Percentiles rank a stretch among this genome's conserved stretches.
These are phyloP conservation scores for Monosporozyma siamensis DNA, from an alignment of 805 yeast species.

Conservation along the genomic window DNA sequence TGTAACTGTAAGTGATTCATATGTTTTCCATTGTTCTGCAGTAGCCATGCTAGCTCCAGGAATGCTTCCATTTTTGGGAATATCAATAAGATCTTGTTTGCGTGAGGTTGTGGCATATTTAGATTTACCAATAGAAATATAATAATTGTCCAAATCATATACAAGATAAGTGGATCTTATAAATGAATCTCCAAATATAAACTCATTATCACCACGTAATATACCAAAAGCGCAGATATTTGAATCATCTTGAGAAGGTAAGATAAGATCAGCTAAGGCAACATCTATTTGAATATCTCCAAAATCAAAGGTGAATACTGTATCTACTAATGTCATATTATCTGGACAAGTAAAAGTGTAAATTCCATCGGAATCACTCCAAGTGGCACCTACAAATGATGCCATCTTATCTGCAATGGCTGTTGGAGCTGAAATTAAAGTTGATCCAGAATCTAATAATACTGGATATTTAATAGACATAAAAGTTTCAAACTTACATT, in stretches of 20 bases:
- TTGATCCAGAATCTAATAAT: conserved; percentile 51
- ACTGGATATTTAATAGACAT: conserved; percentile 29
- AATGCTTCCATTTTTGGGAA: conserved; percentile 31
- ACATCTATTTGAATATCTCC: conserved; percentile 48
- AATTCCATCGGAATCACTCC: conserved; percentile 29
- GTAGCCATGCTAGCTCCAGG: conserved; percentile 47
- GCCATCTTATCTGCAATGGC: conserved; percentile 25
- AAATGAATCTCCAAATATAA: conserved; percentile 46
- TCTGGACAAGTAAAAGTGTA: conserved; percentile 36
- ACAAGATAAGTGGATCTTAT: conserved; percentile 45
- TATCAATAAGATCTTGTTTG: conserved; percentile 37
- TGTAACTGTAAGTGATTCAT: conserved; percentile 11
- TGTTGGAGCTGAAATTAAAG: conserved; percentile 39
- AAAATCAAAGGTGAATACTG: conserved; percentile 36
- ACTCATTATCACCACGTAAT: conserved; percentile 26
- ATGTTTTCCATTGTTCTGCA: conserved; percentile 15
- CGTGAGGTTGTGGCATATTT: conserved; percentile 15
- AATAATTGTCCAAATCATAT: conserved; percentile 41
- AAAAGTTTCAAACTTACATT: conserved; percentile 15
- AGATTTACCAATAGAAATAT: conserved; percentile 39
- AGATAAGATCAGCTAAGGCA: conserved; percentile 34
- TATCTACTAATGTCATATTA: conserved; percentile 11
- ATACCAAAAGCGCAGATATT: conserved; percentile 39
- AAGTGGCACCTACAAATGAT: conserved; percentile 30
- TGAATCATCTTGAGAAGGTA: conserved; percentile 19